Base-by-base conservation (phyloP, 2,329 filamentous ascomycete genomes). In the Fusarium proliferatum region DNA sequence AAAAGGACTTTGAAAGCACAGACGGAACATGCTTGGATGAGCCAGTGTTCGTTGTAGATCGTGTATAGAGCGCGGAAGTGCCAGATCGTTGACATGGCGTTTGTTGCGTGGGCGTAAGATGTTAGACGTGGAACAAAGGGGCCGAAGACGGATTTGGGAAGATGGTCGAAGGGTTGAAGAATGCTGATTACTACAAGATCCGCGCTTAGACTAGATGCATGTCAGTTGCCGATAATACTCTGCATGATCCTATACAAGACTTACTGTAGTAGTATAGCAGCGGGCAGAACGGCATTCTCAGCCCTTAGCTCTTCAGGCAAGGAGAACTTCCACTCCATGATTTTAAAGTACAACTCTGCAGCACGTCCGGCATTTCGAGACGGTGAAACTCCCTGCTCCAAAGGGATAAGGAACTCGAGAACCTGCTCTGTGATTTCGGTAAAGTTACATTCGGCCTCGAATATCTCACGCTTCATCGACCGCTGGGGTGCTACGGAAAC, bases 51-150 rank as follows among this genome's bases (percentile, higher is more conserved):
- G 10, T 69, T 73, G 1, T 53, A 60, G 8, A 73, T 53, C 1
- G 56, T 67, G 16, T 73, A 62, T 5, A 73, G 59, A 13, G 69
- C 48, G 3, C 70, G 69, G 19, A 73, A 73, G 53, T 73, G 61
- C 70, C 70, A 73, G 10, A 73, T 72, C 4, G 65, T 62, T 38
- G 69, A 73, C 65, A 73, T 73, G 8, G 69, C 70, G 39, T 73
- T 70, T 15, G 60, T 60, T 34, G 70, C 65, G 6, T 73, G 70
- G 12, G 65, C 51, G 43, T 73, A 60, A 6, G 70, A 62, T 21
- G 53, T 62, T 5, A 67, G 42, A 2, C 55, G 46, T 26, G 70
- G 69, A 23, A 38, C 21, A 21, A 72, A 72, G 10, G 64, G 69
- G 4, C 69, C 69, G n/a, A 72, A 72, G 9, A 38, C 39, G 45